Conservation (phyloP, 2,329 filamentous ascomycete genomes). For the Penicillium sp. region DNA sequence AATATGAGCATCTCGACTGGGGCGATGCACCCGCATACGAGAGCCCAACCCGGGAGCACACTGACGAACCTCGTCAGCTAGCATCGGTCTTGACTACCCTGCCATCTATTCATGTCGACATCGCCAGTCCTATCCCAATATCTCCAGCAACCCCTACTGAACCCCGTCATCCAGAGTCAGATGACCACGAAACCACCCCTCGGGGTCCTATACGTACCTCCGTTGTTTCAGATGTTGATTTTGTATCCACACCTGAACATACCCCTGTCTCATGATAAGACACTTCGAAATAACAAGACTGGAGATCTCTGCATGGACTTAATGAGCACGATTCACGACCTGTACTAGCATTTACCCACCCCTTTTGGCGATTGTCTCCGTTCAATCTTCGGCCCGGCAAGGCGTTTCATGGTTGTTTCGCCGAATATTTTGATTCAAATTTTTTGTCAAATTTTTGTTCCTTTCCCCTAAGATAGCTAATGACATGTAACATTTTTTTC, state of each 20-base stretch:
- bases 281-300: neutral
- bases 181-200: slow-evolving; percentile 9
- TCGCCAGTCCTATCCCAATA: slow-evolving; percentile 27
- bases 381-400: neutral
- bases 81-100: slow-evolving; percentile 22
- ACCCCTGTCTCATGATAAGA: slow-evolving; percentile 6
- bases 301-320: neutral
- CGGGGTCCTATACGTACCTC: neutral
- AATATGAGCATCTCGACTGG: slow-evolving; percentile 45
- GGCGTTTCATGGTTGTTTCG: slow-evolving; percentile 1
- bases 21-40: slow-evolving; percentile 46
- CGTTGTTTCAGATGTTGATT: slow-evolving; percentile 4
- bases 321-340: slow-evolving; percentile 24
- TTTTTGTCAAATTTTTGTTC: neutral
- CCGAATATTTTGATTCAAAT: neutral
- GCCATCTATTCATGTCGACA: slow-evolving; percentile 35
- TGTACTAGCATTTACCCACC: slow-evolving; percentile 19
- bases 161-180: slow-evolving; percentile 6
- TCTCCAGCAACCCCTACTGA: slow-evolving; percentile 27
- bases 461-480: neutral
- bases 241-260: slow-evolving; percentile 1
- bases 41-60: slow-evolving; percentile 19
- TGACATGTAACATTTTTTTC: neutral
- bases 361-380: neutral
- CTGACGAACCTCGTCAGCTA: slow-evolving; percentile 16